Evolutionary conservation across 169 alveolate genomes (phyloP).

Genomic region (Plasmodium sp.): DNA sequence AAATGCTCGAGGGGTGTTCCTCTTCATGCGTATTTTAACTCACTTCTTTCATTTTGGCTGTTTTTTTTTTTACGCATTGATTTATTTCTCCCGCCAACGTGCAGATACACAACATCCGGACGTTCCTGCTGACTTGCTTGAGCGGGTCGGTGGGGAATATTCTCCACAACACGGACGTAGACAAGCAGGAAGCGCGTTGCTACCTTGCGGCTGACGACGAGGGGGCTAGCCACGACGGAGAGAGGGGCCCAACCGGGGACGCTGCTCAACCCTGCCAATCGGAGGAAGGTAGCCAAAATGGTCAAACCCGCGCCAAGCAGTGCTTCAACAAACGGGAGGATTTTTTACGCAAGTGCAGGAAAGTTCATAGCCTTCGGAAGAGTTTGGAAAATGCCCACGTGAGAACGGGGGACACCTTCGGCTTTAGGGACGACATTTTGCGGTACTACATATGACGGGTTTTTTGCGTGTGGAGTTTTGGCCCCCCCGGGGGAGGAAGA

Average conservation of each 20-base stretch:
- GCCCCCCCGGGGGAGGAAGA: neutral
- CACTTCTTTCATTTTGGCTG: neutral
- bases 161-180: slow-evolving; percentile 60
- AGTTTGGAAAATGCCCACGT: slow-evolving; percentile 51
- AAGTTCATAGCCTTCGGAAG: slow-evolving; percentile 29
- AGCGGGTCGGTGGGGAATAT: slow-evolving; percentile 54
- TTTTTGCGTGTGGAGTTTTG: neutral
- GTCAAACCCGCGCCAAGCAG: neutral
- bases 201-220: neutral
- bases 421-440: slow-evolving; percentile 1
- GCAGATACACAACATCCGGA: slow-evolving; percentile 65
- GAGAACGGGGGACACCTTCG: neutral
- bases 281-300: neutral
- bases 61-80: neutral
- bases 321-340: neutral
- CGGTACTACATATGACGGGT: neutral
- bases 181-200: neutral
- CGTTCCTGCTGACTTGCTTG: slow-evolving; percentile 30
- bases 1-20: neutral
- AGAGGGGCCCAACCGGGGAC: neutral
- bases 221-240: neutral
- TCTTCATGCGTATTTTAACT: neutral
- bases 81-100: neutral
- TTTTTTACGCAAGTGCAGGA: slow-evolving; percentile 55
- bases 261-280: neutral